Conservation (phyloP, 768 basidiomycete genomes). For the Pleurotus salmoneostramineus region DNA sequence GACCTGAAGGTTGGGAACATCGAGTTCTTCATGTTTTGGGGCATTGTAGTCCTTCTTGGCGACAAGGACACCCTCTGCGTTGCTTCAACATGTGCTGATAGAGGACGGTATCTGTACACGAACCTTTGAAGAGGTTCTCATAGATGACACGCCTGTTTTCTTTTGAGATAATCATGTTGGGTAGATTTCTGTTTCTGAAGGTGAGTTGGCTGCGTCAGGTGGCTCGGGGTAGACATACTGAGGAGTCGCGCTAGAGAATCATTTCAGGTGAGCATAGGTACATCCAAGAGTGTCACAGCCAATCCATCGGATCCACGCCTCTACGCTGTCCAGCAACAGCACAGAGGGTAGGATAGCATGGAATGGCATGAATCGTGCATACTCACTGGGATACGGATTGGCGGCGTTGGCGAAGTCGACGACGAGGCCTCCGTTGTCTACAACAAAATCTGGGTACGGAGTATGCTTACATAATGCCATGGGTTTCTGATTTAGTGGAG, state of each 20-base stretch:
- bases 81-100: background rate
- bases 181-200: constrained; percentile 13
- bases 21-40: constrained; percentile 90
- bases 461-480: constrained; percentile 6
- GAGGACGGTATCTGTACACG: background rate
- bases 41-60: constrained; percentile 99
- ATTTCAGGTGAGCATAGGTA: background rate
- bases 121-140: constrained; percentile 97
- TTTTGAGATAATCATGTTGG: constrained; percentile 96
- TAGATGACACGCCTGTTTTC: constrained; percentile 93
- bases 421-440: background rate
- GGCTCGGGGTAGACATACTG: background rate
- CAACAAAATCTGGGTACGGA: background rate
- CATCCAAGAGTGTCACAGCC: background rate
- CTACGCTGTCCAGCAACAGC: background rate
- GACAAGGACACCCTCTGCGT: constrained; percentile 92
- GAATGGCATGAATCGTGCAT: background rate
- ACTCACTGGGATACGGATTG: constrained; percentile 5
- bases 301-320: background rate
- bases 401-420: constrained; percentile 6
- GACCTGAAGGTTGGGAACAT: constrained; percentile 66
- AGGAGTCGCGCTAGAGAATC: background rate
- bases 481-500: background rate
- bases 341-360: background rate
- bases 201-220: background rate